phyloP scores from a whole-genome alignment of 2,329 filamentous ascomycete species.

The Penicillium sp. region DNA sequence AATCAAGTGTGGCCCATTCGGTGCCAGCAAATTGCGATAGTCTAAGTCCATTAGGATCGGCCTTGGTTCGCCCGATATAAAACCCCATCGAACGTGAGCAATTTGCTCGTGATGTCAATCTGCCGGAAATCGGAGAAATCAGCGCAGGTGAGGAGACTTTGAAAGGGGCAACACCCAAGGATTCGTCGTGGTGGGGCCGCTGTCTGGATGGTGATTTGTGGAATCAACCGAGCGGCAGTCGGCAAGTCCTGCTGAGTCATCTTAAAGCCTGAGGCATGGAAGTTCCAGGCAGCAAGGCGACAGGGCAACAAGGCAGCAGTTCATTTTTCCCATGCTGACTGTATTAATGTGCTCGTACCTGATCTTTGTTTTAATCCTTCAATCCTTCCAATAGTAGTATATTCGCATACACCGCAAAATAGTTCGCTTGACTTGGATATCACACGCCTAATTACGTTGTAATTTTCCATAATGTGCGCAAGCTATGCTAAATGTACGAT shows the following conservation, averaged over 20 bases:
- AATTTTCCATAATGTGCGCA: no score
- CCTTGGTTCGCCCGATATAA: conserved; percentile 30
- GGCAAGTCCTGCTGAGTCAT: background rate
- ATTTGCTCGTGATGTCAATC: conserved; percentile 24
- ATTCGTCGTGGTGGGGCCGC: conserved; percentile 2
- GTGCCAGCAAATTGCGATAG: conserved; percentile 36
- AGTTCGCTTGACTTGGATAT: no score
- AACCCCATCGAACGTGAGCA: conserved; percentile 26
- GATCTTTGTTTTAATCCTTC: background rate
- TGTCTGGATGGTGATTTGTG: background rate
- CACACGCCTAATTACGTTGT: no score
- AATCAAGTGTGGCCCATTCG: conserved; percentile 34
- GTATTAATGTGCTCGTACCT: background rate
- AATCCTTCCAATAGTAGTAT: background rate
- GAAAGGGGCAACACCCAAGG: background rate
- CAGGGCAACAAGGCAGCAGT: background rate
- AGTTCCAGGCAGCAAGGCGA: background rate
- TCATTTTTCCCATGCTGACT: background rate
- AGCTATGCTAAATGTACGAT: no score
- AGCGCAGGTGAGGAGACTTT: conserved; percentile 2
- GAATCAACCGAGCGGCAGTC: background rate
- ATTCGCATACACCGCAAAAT: no score
- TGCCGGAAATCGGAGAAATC: conserved; percentile 43
- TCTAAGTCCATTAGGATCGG: conserved; percentile 38
- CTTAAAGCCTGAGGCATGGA: background rate